Conservation (phyloP, 768 basidiomycete genomes). For the Mycena chlorophos region DNA sequence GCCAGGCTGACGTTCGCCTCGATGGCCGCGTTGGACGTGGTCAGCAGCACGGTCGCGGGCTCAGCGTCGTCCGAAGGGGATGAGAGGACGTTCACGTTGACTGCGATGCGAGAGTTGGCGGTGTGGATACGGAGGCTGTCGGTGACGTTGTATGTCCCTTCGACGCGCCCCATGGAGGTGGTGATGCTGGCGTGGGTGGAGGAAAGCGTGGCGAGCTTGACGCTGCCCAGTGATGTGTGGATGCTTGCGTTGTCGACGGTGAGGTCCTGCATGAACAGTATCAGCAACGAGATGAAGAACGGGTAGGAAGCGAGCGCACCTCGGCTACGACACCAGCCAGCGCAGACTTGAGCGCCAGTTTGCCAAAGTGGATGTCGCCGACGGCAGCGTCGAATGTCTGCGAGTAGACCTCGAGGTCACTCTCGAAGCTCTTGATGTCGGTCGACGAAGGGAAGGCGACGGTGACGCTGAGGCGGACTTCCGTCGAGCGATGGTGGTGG, state of each 20-base stretch:
- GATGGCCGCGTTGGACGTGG: neutral
- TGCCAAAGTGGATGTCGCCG: conserved; percentile 3
- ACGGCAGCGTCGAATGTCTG: conserved; percentile 6
- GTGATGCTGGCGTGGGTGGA: neutral
- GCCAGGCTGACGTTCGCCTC: conserved; percentile 5
- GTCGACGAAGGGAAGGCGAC: conserved; percentile 8
- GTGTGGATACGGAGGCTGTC: conserved; percentile 4
- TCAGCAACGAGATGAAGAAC: neutral
- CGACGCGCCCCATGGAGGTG: conserved; percentile 4
- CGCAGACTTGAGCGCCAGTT: conserved; percentile 3
- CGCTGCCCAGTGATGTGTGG: neutral
- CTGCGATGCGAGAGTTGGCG: conserved; percentile 10
- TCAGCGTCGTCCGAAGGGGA: neutral
- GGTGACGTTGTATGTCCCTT: conserved; percentile 16
- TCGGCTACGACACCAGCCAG: conserved; percentile 1
- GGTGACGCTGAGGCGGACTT: conserved; percentile 11
- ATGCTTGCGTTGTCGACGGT: neutral
- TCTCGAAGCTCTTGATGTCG: conserved; percentile 8
- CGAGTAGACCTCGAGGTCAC: conserved; percentile 11
- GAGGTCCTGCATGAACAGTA: conserved; percentile 2
- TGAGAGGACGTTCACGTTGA: conserved; percentile 8
- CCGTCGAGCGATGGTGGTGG: neutral
- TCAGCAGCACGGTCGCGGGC: neutral
- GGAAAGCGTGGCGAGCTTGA: conserved; percentile 6
- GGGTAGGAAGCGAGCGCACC: neutral